Evolutionary conservation across 108 stramenopile species (phyloP).

Genomic region (Bacterosira constricta): DNA sequence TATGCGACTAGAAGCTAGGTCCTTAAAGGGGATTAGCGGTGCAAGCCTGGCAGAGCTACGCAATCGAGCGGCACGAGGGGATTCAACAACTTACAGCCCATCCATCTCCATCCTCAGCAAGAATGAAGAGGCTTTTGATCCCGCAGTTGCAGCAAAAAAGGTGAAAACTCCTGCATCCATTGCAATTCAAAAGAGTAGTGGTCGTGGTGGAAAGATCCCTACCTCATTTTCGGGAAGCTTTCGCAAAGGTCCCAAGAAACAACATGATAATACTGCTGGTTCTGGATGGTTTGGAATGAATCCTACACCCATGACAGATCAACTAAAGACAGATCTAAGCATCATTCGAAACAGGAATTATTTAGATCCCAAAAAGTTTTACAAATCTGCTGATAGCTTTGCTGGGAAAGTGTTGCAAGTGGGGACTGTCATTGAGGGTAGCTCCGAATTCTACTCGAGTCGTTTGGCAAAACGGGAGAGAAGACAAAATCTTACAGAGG

Average conservation of each 20-base stretch:
- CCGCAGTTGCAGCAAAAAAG: constrained; percentile 21
- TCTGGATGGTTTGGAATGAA: constrained; percentile 80
- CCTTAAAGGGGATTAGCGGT: constrained; percentile 37
- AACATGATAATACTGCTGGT: constrained; percentile 60
- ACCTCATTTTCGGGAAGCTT: constrained; percentile 45
- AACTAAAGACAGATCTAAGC: constrained; percentile 66
- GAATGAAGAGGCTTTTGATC: neutral
- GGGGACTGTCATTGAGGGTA: constrained; percentile 93
- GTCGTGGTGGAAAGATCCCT: constrained; percentile 8
- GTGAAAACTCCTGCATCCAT: constrained; percentile 37
- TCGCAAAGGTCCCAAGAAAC: constrained; percentile 54
- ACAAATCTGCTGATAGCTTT: constrained; percentile 86
- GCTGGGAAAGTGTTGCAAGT: constrained; percentile 57
- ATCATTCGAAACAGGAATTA: constrained; percentile 90
- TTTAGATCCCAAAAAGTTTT: constrained; percentile 95
- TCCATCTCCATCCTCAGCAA: constrained; percentile 12
- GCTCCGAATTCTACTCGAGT: constrained; percentile 78
- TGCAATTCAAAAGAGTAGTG: constrained; percentile 25
- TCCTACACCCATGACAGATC: constrained; percentile 61
- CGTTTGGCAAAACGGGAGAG: constrained; percentile 89
- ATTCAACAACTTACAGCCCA: constrained; percentile 42
- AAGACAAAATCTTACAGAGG: constrained; percentile 84
- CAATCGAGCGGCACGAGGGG: constrained; percentile 44
- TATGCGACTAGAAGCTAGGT: constrained; percentile 59
- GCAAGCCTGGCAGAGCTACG: constrained; percentile 49